Conservation (phyloP, 2,329 filamentous ascomycete species). For the Apiospora hydei region DNA sequence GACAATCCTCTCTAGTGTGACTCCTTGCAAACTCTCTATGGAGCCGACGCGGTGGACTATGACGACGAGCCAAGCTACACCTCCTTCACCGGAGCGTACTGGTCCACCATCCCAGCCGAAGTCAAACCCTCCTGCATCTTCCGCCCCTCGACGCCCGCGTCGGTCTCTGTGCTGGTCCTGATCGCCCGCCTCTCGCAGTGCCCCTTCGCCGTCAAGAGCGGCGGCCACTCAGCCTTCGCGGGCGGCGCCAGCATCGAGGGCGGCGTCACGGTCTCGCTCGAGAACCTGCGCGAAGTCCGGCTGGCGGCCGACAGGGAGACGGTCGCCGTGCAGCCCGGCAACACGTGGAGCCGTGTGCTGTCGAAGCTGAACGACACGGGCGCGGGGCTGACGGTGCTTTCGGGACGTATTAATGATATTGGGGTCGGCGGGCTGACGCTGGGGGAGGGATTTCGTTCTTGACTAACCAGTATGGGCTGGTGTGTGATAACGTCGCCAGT, state of each 20-base stretch:
- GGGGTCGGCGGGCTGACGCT: constrained; percentile 38
- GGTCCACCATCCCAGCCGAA: neutral
- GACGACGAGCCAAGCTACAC: neutral
- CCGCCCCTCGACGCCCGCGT: neutral
- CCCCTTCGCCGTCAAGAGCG: constrained; percentile 47
- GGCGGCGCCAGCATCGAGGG: constrained; percentile 34
- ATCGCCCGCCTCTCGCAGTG: constrained; percentile 34
- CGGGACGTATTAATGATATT: constrained; percentile 35
- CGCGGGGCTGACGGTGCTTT: constrained; percentile 33
- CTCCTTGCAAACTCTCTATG: neutral
- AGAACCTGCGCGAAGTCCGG: constrained; percentile 40
- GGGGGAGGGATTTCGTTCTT: constrained; percentile 36
- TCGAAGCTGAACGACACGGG: constrained; percentile 23
- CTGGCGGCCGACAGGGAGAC: constrained; percentile 37
- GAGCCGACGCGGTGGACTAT: neutral
- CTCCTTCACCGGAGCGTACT: neutral
- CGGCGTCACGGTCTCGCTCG: constrained; percentile 30
- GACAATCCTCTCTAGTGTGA: neutral
- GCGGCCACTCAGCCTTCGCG: constrained; percentile 37
- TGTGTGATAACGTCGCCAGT: constrained; percentile 51
- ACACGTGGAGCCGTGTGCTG: constrained; percentile 36
- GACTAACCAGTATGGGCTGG: constrained; percentile 46
- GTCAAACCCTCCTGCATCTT: neutral
- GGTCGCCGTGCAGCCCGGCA: constrained; percentile 41
- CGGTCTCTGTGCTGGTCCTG: neutral